Percentiles rank a stretch among this genome's conserved stretches.
Conservation (phyloP, 345 rosid genomes). For the Aquilaria sinensis region DNA sequence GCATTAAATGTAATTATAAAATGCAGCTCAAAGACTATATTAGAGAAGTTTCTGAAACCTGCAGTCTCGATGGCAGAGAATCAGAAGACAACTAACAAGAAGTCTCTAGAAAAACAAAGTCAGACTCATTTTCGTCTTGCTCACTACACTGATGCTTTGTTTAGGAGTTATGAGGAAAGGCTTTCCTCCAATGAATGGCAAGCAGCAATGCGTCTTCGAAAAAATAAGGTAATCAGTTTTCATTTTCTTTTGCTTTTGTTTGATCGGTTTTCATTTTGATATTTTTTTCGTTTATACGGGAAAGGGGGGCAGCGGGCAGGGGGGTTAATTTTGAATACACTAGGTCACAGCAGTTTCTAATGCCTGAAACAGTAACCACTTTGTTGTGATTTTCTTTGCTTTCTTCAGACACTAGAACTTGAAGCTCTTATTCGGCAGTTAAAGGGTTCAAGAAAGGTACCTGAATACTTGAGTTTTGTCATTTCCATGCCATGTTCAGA, state of each 20-base stretch:
- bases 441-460: conserved; percentile 62
- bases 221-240: conserved; percentile 61
- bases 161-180: conserved; percentile 86
- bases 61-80: conserved; percentile 78
- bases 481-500: neutral
- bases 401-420: conserved; percentile 58
- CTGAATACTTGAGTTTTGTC: conserved; percentile 10
- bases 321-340: neutral
- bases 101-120: conserved; percentile 64
- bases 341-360: too few species aligned
- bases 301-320: conserved; percentile 6
- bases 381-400: neutral
- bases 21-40: conserved; percentile 87
- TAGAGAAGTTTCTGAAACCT: conserved; percentile 87
- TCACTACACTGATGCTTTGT: conserved; percentile 90
- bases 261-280: too few species aligned
- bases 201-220: conserved; percentile 87
- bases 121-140: conserved; percentile 89
- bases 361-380: too few species aligned
- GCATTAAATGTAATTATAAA: neutral
- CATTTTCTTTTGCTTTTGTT: neutral
- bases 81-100: conserved; percentile 42
- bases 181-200: conserved; percentile 92
- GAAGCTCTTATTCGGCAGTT: conserved; percentile 65
- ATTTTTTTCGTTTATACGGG: neutral